Evolutionary conservation across 2,329 filamentous ascomycete species (phyloP).

Genomic region (Talaromyces sp.): DNA sequence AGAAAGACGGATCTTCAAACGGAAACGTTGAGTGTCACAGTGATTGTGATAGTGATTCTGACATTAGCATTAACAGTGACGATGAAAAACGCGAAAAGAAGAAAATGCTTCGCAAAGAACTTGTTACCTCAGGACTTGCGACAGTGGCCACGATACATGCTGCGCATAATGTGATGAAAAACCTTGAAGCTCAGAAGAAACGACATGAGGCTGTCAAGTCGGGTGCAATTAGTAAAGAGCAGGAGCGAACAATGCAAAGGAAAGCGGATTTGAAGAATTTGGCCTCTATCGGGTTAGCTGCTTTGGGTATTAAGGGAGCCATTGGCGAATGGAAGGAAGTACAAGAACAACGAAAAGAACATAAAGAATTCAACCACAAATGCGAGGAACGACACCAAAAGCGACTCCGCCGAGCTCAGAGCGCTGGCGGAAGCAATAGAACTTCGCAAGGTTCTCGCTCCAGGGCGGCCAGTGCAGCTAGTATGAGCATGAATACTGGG

Average conservation of each 20-base stretch:
- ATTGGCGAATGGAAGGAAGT: slow-evolving; percentile 66
- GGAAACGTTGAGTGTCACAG: slow-evolving; percentile 15
- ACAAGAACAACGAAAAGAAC: slow-evolving; percentile 57
- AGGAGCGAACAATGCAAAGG: slow-evolving; percentile 60
- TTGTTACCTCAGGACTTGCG: slow-evolving; percentile 63
- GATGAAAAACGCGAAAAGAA: slow-evolving; percentile 62
- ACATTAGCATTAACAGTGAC: slow-evolving; percentile 56
- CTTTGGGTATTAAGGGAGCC: slow-evolving; percentile 64
- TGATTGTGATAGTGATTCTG: slow-evolving; percentile 43
- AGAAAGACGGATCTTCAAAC: slow-evolving; percentile 6
- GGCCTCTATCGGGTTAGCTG: slow-evolving; percentile 64
- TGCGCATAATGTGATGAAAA: slow-evolving; percentile 61
- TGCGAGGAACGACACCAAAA: slow-evolving; percentile 42
- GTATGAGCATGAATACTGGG: slow-evolving; percentile 10
- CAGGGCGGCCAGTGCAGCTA: slow-evolving; percentile 9
- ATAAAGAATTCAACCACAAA: slow-evolving; percentile 52
- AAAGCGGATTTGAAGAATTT: slow-evolving; percentile 64
- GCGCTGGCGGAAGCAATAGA: slow-evolving; percentile 5
- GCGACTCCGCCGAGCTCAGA: slow-evolving; percentile 34
- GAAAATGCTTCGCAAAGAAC: slow-evolving; percentile 64
- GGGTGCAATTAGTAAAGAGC: slow-evolving; percentile 60
- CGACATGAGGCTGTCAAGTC: slow-evolving; percentile 57
- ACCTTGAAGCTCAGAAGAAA: slow-evolving; percentile 61
- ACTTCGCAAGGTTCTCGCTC: slow-evolving; percentile 7
- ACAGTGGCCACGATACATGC: slow-evolving; percentile 68